Evolutionary conservation across 1,284 basidiomycete species (phyloP).

Genomic region (Polyporus tsugae): DNA sequence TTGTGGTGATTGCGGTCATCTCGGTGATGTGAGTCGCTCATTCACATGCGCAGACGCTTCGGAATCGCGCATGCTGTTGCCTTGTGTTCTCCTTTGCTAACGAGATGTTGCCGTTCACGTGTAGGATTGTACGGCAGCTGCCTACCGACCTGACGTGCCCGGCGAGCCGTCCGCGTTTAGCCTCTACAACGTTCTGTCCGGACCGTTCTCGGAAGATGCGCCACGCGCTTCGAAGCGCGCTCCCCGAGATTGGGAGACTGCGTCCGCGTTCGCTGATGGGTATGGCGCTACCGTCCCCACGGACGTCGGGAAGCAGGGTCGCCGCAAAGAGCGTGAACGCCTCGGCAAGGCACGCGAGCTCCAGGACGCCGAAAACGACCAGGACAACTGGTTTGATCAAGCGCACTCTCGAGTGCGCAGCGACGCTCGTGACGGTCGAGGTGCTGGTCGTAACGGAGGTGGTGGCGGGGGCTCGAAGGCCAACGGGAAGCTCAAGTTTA

Average conservation of each 20-base stretch:
- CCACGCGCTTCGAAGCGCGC: conserved; percentile 38
- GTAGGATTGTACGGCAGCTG: conserved; percentile 76
- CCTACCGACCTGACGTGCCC: conserved; percentile 58
- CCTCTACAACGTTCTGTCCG: conserved; percentile 67
- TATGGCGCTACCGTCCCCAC: conserved; percentile 57
- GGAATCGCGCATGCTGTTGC: neutral
- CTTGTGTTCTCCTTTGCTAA: neutral
- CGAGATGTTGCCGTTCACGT: neutral
- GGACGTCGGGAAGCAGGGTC: conserved; percentile 71
- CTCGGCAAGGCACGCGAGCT: conserved; percentile 59
- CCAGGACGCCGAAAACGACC: conserved; percentile 55
- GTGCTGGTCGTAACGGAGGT: conserved; percentile 6
- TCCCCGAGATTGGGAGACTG: conserved; percentile 42
- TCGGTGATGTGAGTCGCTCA: conserved; percentile 79
- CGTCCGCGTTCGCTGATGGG: conserved; percentile 46
- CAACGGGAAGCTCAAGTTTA: conserved; percentile 47
- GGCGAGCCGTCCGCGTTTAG: conserved; percentile 82
- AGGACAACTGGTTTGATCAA: conserved; percentile 70
- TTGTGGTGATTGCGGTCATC: conserved; percentile 82
- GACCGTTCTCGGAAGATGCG: conserved; percentile 73
- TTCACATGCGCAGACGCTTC: conserved; percentile 1
- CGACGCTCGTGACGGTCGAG: conserved; percentile 15
- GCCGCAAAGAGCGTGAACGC: conserved; percentile 64
- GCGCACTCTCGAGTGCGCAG: conserved; percentile 20
- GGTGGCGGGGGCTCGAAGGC: conserved; percentile 12